Evolutionary conservation across 2,329 filamentous ascomycete species (phyloP).

Genomic region (Aspergillus cejpii): DNA sequence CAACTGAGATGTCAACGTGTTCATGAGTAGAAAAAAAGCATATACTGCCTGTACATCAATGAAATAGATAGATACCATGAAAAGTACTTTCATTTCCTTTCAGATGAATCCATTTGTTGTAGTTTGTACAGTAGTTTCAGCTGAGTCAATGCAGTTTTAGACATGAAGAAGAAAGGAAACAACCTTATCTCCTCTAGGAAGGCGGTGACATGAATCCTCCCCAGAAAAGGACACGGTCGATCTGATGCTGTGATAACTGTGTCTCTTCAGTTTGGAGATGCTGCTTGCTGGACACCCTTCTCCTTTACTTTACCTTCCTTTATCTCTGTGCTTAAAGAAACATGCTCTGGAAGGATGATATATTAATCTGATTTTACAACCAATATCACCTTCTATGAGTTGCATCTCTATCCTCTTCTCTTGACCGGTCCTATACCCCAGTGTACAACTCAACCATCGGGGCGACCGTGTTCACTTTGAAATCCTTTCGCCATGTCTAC

Average conservation of each 20-base stretch:
- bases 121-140: too few relatives aligned
- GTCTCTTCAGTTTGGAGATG: constrained; percentile 15
- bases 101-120: too few relatives aligned
- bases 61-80: too few relatives aligned
- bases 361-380: constrained; percentile 5
- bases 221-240: constrained; percentile 36
- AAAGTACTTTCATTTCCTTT: too few relatives aligned
- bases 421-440: constrained; percentile 6
- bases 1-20: background rate
- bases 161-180: background rate
- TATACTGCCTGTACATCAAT: background rate
- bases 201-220: constrained; percentile 22
- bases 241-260: constrained; percentile 25
- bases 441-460: constrained; percentile 24
- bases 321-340: constrained; percentile 5
- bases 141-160: too few relatives aligned
- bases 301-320: constrained; percentile 7
- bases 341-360: constrained; percentile 8
- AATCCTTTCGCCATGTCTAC: constrained; percentile 57
- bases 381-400: background rate
- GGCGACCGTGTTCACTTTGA: constrained; percentile 31
- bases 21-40: background rate
- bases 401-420: background rate
- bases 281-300: constrained; percentile 7
- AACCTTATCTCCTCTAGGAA: constrained; percentile 15